Evolutionary conservation across 352 stramenopile genomes (phyloP).

Genomic region (Poterioochromonas sp.): DNA sequence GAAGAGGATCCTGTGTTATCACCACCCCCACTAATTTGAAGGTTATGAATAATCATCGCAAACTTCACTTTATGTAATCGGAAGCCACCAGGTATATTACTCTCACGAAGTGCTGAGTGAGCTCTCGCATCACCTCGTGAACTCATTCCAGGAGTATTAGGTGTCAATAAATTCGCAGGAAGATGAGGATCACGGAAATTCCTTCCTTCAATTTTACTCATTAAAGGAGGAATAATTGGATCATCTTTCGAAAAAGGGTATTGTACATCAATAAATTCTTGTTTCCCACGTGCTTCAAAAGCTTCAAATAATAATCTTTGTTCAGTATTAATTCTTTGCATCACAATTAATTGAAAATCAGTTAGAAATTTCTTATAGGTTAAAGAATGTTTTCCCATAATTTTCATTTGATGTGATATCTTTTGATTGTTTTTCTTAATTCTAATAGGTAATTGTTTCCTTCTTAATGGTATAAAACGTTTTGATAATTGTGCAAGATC

Average conservation of each 20-base stretch:
- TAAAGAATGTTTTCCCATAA: neutral
- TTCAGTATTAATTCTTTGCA: slow-evolving; percentile 4
- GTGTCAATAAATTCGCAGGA: too few species aligned
- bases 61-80: neutral
- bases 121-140: neutral
- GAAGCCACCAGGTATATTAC: slow-evolving; percentile 9
- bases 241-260: neutral
- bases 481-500: slow-evolving; percentile 28
- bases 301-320: slow-evolving; percentile 16
- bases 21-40: neutral
- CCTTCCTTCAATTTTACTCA: neutral
- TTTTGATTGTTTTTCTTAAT: neutral
- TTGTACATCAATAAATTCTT: neutral
- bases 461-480: slow-evolving; percentile 14
- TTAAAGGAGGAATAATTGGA: neutral
- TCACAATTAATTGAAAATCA: neutral
- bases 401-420: neutral
- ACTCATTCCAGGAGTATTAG: too few species aligned
- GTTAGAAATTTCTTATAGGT: slow-evolving; percentile 13
- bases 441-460: neutral
- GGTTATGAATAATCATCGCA: neutral
- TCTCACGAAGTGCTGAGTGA: neutral
- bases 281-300: neutral
- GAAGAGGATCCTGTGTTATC: neutral
- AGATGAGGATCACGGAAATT: slow-evolving; percentile 22